Conservation (phyloP, 805 yeast genomes). For the Lipomyces sp. region DNA sequence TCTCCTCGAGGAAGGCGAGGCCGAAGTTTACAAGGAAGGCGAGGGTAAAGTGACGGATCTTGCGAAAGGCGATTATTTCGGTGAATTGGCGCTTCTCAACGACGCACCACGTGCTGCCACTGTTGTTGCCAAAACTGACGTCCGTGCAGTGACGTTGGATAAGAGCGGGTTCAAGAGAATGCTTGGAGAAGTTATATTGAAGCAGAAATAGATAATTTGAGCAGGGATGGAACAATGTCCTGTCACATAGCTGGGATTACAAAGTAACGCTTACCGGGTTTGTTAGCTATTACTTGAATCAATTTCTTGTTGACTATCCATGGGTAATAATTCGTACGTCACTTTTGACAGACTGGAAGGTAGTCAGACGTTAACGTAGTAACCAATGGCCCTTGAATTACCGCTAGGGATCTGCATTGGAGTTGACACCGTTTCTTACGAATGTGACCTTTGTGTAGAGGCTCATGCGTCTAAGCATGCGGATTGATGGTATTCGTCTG, state of each 20-base stretch:
- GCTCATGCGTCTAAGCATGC: background rate
- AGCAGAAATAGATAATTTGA: background rate
- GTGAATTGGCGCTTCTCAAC: slow-evolving; percentile 90
- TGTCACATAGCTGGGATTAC: background rate
- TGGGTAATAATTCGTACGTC: too few species aligned
- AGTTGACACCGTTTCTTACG: too few species aligned
- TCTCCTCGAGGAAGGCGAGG: slow-evolving; percentile 78
- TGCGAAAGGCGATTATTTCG: slow-evolving; percentile 88
- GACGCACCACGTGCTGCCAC: slow-evolving; percentile 95
- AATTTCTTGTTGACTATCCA: too few species aligned
- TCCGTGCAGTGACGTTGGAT: slow-evolving; percentile 90
- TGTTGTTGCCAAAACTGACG: slow-evolving; percentile 71
- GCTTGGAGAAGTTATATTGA: slow-evolving; percentile 74
- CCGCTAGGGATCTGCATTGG: too few species aligned
- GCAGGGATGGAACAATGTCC: background rate
- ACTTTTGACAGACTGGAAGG: too few species aligned
- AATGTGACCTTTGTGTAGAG: background rate
- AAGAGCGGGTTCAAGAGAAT: slow-evolving; percentile 92
- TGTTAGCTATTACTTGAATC: too few species aligned
- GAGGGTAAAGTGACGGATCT: slow-evolving; percentile 66
- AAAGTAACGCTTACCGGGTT: background rate
- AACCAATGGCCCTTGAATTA: too few species aligned
- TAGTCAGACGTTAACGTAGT: too few species aligned
- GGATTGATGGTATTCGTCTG: background rate
- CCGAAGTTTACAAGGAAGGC: slow-evolving; percentile 68